These are phyloP conservation scores for Tolypocladium sp. DNA, from an alignment of 2,329 filamentous ascomycete genomes.

Conservation along the genomic window DNA sequence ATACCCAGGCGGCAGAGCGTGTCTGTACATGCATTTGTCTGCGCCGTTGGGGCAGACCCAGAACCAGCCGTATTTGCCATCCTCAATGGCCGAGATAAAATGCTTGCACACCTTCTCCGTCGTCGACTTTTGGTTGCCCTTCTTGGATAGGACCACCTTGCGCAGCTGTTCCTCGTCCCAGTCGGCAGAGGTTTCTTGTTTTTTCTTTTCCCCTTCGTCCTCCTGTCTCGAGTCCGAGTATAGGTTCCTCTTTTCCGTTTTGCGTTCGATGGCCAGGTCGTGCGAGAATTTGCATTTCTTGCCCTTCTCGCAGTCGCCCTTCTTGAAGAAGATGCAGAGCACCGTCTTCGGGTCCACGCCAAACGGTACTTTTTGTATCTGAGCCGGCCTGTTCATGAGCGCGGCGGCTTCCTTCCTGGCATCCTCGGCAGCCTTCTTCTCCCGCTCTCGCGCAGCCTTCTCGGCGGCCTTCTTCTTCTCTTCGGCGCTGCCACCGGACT, in stretches of 20 bases:
- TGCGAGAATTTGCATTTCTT: slow-evolving; percentile 98
- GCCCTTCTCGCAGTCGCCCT: slow-evolving; percentile 94
- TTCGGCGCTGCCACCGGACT: slow-evolving; percentile 69
- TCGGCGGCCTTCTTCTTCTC: slow-evolving; percentile 72
- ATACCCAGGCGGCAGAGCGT: slow-evolving; percentile 88
- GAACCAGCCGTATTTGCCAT: slow-evolving; percentile 99
- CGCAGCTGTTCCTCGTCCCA: slow-evolving; percentile 97
- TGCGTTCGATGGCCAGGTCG: slow-evolving; percentile 80
- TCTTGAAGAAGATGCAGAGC: slow-evolving; percentile 93
- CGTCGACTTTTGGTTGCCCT: slow-evolving; percentile 89
- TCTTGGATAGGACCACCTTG: slow-evolving; percentile 87
- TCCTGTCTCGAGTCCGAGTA: slow-evolving; percentile 76
- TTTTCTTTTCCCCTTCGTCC: slow-evolving; percentile 65
- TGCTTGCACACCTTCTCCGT: slow-evolving; percentile 99
- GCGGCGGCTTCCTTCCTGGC: slow-evolving; percentile 73
- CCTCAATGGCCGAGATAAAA: slow-evolving; percentile 95
- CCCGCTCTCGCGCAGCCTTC: slow-evolving; percentile 61
- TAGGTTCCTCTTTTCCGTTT: slow-evolving; percentile 83
- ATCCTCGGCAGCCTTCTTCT: slow-evolving; percentile 84
- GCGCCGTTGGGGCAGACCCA: slow-evolving; percentile 96
- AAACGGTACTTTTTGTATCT: slow-evolving; percentile 96
- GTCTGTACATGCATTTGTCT: slow-evolving; percentile 97
- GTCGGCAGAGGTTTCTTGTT: slow-evolving; percentile 85
- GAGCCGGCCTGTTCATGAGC: slow-evolving; percentile 82
- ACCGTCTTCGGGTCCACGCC: slow-evolving; percentile 98